Evolutionary conservation across 2,329 filamentous ascomycete genomes (phyloP), one percentile per base, ranked within the genome.

Genomic region (Gremmenia infestans): DNA sequence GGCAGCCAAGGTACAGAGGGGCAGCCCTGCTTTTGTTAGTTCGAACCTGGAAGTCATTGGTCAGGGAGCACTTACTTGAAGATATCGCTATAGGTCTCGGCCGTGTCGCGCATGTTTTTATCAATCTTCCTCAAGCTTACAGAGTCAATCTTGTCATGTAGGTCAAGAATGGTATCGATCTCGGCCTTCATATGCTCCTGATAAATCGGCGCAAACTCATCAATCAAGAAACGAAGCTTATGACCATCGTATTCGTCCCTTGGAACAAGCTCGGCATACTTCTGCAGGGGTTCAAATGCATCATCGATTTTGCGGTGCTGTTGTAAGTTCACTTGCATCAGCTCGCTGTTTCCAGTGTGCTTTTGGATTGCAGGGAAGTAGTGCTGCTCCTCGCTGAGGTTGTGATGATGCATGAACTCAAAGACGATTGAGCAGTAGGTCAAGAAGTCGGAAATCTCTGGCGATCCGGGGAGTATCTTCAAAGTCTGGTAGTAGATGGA

Each of bases 361-460:
- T 63, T 65, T 32, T 70, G 68, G 5, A 73, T 57, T 32, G 62
- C 67, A 1, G 72, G 71, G 53, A 74, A 74, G 25, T 72, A 70
- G 46, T 64, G 55, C 0, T 46, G 55, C 50, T 74, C 72, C 53
- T 74, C 72, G 37, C 63, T 57, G 1, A 60, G 50, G 54, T 73
- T 72, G 55, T 73, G 72, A 55, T 72, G 69, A 39, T 72, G 60
- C 5, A 74, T 67, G 40, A 64, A 64, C 6, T 61, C 60, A 37
- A 59, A 63, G 39, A 67, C 68, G 15, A 70, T 67, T 17, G 60
- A 61, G 68, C 70, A 74, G 11, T 67, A 67, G 2, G 60, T 55
- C 7, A 70, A 61, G 55, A 70, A 71, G 11, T 66, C 60, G 22
- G 68, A 61, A 14, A 72, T 60, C 46, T 70, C 65, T n/a, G 60